Evolutionary conservation across 106 monocot species (phyloP).

Genomic region (Chionographis japonica): DNA sequence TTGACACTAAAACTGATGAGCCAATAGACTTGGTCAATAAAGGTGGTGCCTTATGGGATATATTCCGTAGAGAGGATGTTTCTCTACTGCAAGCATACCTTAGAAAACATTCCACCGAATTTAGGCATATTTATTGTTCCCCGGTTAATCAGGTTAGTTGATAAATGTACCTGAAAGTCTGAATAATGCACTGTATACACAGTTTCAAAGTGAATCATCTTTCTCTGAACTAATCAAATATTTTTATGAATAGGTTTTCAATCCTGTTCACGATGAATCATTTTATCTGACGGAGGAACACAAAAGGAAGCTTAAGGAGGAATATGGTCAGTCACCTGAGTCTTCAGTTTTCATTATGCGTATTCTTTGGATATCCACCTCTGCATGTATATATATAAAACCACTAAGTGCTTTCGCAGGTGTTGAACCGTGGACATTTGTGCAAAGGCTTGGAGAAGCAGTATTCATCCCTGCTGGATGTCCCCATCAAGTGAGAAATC

Average conservation of each 20-base stretch:
- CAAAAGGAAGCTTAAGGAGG: constrained; percentile 75
- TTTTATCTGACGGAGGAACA: constrained; percentile 74
- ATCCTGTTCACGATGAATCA: constrained; percentile 83
- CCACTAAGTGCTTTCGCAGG: constrained; percentile 25
- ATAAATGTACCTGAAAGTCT: neutral
- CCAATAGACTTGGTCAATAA: neutral
- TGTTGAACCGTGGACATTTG: constrained; percentile 90
- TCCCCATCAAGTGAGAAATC: constrained; percentile 92
- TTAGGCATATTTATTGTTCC: constrained; percentile 61
- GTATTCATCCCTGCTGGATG: constrained; percentile 94
- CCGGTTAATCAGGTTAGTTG: constrained; percentile 52
- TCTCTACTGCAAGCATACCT: constrained; percentile 42
- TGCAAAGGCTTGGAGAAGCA: constrained; percentile 83
- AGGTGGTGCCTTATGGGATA: constrained; percentile 79
- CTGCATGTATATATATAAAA: too few relatives aligned
- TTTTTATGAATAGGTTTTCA: constrained; percentile 38
- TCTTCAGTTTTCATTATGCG: too few relatives aligned
- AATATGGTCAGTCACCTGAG: constrained; percentile 53
- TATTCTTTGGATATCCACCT: neutral
- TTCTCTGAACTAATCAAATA: neutral
- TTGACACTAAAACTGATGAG: neutral
- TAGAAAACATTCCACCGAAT: constrained; percentile 47
- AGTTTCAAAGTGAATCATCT: neutral
- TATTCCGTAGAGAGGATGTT: constrained; percentile 70
- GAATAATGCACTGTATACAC: neutral